A percentile compares a stretch with the other conserved stretches of the same genome.
These are phyloP conservation scores for Geoglossum cookeanum DNA, from an alignment of 2,329 filamentous ascomycete species.

Conservation along the genomic window DNA sequence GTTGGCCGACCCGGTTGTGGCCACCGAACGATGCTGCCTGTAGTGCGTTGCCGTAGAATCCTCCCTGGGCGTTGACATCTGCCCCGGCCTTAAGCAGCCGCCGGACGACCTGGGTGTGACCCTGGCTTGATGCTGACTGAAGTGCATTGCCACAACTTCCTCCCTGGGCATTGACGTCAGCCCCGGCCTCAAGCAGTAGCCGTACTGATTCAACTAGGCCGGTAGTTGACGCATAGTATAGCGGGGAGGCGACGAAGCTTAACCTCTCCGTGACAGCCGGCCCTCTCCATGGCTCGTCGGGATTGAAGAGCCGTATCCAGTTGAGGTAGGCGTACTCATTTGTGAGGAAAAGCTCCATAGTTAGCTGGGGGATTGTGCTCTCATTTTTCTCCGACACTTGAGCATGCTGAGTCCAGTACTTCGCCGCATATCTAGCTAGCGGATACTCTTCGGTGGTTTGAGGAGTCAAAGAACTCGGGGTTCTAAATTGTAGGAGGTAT, in stretches of 20 bases:
- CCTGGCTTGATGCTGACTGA: background rate
- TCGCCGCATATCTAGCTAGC: slow-evolving; percentile 15
- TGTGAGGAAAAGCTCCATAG: background rate
- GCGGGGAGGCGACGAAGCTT: background rate
- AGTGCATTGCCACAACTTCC: background rate
- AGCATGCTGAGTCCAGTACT: slow-evolving; percentile 15
- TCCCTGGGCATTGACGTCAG: background rate
- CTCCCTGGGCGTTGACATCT: background rate
- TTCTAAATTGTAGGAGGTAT: background rate
- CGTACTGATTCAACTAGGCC: background rate
- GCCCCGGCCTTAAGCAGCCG: background rate
- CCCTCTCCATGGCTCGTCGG: background rate
- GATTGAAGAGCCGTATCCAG: slow-evolving; percentile 1
- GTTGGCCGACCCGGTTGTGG: background rate
- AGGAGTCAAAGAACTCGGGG: background rate
- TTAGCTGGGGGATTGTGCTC: background rate
- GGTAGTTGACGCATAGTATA: slow-evolving; percentile 3
- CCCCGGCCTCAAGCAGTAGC: background rate
- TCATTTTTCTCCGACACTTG: background rate
- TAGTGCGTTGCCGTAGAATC: background rate
- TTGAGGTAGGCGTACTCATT: background rate
- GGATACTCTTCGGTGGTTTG: background rate
- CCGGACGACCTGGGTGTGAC: background rate
- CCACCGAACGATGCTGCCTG: background rate
- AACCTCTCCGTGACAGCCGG: background rate